Evolutionary conservation across 306 rosid species (phyloP).

Genomic region (Vigna hirtella): DNA sequence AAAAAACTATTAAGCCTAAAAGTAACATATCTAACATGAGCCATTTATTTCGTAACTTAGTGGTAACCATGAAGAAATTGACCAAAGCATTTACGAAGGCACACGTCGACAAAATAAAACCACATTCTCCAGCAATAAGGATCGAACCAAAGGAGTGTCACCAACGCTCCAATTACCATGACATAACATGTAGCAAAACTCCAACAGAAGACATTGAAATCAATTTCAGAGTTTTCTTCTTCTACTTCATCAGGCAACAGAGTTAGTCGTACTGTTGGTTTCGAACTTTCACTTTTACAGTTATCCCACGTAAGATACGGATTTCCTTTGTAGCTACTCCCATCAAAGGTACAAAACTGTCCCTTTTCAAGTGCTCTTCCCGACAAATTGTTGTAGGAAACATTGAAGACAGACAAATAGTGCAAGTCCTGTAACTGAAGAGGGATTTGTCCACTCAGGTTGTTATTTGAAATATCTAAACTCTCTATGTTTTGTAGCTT

Average conservation of each 20-base stretch:
- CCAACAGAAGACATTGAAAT: slow-evolving; percentile 22
- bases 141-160: slow-evolving; percentile 21
- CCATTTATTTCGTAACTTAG: neutral
- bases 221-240: neutral
- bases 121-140: slow-evolving; percentile 19
- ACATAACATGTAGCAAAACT: slow-evolving; percentile 27
- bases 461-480: slow-evolving; percentile 42
- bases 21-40: neutral
- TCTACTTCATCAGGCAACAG: neutral
- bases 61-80: neutral
- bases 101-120: slow-evolving; percentile 9
- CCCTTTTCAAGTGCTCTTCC: neutral
- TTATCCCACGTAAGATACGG: slow-evolving; percentile 7
- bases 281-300: neutral
- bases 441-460: slow-evolving; percentile 41
- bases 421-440: neutral
- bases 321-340: slow-evolving; percentile 29
- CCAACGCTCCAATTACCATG: neutral
- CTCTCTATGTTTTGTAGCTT: slow-evolving; percentile 10
- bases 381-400: slow-evolving; percentile 36
- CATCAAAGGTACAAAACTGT: slow-evolving; percentile 33
- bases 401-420: slow-evolving; percentile 30
- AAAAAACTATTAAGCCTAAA: no score
- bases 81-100: slow-evolving; percentile 27
- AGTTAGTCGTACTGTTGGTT: neutral